Evolutionary conservation across 768 basidiomycete genomes (phyloP).

Genomic region (Rhizopogon vesiculosus): DNA sequence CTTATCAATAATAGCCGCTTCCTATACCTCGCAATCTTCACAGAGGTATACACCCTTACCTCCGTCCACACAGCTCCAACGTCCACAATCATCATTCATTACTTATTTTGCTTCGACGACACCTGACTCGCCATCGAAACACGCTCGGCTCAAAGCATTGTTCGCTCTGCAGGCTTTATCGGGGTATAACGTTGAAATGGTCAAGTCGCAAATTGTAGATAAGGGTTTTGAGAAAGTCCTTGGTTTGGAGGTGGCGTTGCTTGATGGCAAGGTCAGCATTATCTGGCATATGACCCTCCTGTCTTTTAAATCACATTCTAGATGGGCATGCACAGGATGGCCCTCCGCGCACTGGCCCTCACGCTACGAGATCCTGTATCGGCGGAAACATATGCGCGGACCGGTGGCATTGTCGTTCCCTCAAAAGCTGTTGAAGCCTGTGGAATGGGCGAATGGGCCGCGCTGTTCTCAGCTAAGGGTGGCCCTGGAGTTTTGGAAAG

Average conservation of each 20-base stretch:
- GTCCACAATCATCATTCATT: constrained; percentile 29
- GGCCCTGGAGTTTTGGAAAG: constrained; percentile 25
- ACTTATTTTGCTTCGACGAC: constrained; percentile 81
- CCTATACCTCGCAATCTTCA: constrained; percentile 39
- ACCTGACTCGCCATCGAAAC: constrained; percentile 73
- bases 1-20: constrained; percentile 34
- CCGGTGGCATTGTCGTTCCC: constrained; percentile 74
- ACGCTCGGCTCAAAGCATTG: constrained; percentile 66
- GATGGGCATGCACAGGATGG: not conserved
- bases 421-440: constrained; percentile 49
- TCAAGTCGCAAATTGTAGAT: constrained; percentile 14
- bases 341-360: constrained; percentile 3
- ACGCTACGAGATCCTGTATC: constrained; percentile 66
- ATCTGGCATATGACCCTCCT: not conserved
- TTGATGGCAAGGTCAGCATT: constrained; percentile 66
- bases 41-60: not conserved
- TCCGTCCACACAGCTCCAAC: not conserved
- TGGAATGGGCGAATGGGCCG: constrained; percentile 35
- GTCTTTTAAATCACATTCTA: not conserved
- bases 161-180: constrained; percentile 60
- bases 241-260: constrained; percentile 68
- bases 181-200: constrained; percentile 10
- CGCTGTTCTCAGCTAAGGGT: constrained; percentile 18
- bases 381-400: constrained; percentile 83
- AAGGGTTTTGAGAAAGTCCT: constrained; percentile 45